Evolutionary conservation across 192 early-diverging fungal species (phyloP), one percentile per base, ranked within the genome.

Genomic region (Dissophora globulifera): DNA sequence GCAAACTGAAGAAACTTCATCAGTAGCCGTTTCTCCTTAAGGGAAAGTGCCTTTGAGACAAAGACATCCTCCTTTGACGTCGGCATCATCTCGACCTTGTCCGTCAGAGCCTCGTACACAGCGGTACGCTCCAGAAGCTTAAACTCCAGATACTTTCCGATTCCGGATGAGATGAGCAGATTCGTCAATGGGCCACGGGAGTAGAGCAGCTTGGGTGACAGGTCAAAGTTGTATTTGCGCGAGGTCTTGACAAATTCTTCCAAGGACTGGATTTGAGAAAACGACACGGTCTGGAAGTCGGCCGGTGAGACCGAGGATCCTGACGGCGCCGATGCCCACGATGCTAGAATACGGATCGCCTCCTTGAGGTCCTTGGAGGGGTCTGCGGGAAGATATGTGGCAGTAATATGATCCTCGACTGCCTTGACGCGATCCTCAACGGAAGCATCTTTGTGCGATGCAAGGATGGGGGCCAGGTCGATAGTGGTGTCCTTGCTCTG

Each of bases 41-140:
- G 74, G 9, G 79, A 80, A 15, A 97, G 82, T 19, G 87, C 79
- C 20, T 89, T 86, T 56, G 87, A 91, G 16, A 87, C 84, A 86
- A 98, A 98, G 17, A 98, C 85, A 71, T 97, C 96, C 67, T 95
- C 95, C 72, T 96, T 97, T 47, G 91, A 91, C 19, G 89, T 85
- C 0, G 96, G 96, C 4, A 95, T 92, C 79, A 76, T 76, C 72
- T 76, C 72, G 16, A 76, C 72, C 38, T 76, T 76, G 15, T 76
- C 72, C 8, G 72, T 76, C 0, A 67, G 29, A 1, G 63, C 26
- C 27, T 76, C 72, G 50, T 78, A 81, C 10, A 96, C 58, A 32
- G 84, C 90, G 10, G 88, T 89, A 11, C 82, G 72, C 50, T 95
- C 95, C 13, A 96, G 62, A 7, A 89, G 87, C 57, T 91, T 90